Evolutionary conservation across 176 grass and related monocot species (phyloP), one percentile per base, ranked within the genome.

Genomic region (Aegilops tauschii): DNA sequence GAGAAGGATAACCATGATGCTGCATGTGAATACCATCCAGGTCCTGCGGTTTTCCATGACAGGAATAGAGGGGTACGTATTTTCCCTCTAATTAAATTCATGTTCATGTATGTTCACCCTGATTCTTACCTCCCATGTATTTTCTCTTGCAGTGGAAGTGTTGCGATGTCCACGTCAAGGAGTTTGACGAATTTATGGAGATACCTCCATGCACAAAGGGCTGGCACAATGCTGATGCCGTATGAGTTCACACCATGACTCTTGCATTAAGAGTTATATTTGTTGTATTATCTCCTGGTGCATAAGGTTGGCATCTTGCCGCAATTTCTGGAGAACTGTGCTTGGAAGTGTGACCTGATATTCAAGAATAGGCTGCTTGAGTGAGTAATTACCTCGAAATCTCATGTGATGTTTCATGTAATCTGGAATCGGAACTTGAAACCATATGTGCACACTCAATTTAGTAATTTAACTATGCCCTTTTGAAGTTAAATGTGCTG

Each of bases 1-100:
- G 97, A 98, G 86, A 99, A 91, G 88, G 94, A 99, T 85, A 99
- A 99, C 62, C 92, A 99, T 87, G 97, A 99, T 67, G 52, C 76
- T 52, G 97, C 97, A 40, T 99, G 97, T 1, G 90, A 94, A 4
- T 94, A 93, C 66, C 97, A 99, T 76, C 94, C 97, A 31, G 97
- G 97, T 18, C 97, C 97, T 39, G 97, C 97, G 13, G 83, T 99
- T 94, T 99, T 99, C 70, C 97, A 94, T 84, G 97, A 99, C 80
- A 92, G 94, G 73, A 82, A 90, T 68, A 94, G 92, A 81, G 94
- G 97, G 87, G 94, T 96, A 94, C 67, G 88, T n/a, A 62, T 78
- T 35, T 80, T 30, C 44, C 28, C 27, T 25, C 9, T 77, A 58
- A 9, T 47, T 12, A 21, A 20, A 73, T 47, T 59, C 16, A 20